Base-by-base conservation (phyloP, 805 yeast genomes). In the Saccharomycopsis fodiens region DNA sequence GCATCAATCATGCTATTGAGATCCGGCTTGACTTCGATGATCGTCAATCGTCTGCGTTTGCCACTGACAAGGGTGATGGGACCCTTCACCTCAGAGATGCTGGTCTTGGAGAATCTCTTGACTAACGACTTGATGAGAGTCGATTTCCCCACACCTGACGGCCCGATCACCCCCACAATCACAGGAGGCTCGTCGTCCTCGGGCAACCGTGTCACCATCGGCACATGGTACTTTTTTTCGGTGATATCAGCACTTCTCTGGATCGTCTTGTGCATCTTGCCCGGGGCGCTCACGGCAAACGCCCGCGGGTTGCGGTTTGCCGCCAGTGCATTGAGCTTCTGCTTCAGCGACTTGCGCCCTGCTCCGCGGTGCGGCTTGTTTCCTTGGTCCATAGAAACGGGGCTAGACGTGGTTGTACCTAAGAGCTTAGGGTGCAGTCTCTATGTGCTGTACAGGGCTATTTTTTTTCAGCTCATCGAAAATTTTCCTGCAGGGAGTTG, bases 161-260 rank as follows among this genome's bases (percentile, higher is more conserved):
- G 99, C 0, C 99, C 99, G 10, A 93, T 96, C 5, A 93, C 95
- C 0, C 96, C 96, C 20, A 93, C 87, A 46, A 93, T 80, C 19
- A 93, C 82, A 35, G 99, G 99, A 17, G 97, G 97, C 3, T 97
- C 96, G 55, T 86, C 94, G 58, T 91, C 96, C 47, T 91, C 97
- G 0, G 97, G 97, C 0, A 97, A 88, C 55, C 97, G 73, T 61
- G 93, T 95, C 42, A 93, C 83, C 97, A 93, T 89, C 13, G 98
- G 97, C 17, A 89, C 97, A 69, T 93, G 97, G 59, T 84, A 74
- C 59, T 81, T 84, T 59, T 75, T 81, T 62, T 93, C 97, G 51
- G 79, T 68, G 23, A 73, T 69, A 59, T 93, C 99, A 53, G 83
- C 83, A 4, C 94, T 66, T 61, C 98, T 74, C 59, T 78, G 76